A percentile compares a stretch with the other conserved stretches of the same genome.
These are phyloP conservation scores for Gossypium turneri DNA, from an alignment of 345 rosid species.

Conservation along the genomic window DNA sequence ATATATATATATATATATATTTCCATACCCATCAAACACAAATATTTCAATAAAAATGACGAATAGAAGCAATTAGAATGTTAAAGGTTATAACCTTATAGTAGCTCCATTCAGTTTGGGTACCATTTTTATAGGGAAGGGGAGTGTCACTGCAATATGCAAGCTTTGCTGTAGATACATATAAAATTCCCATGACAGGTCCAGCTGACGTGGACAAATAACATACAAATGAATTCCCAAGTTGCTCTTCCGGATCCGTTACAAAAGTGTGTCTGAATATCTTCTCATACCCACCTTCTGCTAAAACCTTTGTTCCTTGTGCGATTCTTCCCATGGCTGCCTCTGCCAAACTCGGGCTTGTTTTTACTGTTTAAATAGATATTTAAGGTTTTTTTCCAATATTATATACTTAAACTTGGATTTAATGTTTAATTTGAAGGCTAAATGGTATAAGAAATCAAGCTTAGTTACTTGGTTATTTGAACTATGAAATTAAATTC, in stretches of 20 bases:
- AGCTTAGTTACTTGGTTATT: too few species aligned
- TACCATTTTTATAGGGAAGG: constrained; percentile 36
- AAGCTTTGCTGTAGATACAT: constrained; percentile 60
- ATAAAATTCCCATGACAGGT: constrained; percentile 71
- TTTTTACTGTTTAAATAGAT: constrained; percentile 45
- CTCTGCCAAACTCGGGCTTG: constrained; percentile 69
- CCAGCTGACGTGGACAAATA: constrained; percentile 80
- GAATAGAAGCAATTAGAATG: not conserved
- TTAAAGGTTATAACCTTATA: constrained; percentile 44
- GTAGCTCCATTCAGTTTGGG: constrained; percentile 59
- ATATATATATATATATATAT: not conserved
- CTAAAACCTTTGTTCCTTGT: constrained; percentile 66
- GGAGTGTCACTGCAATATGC: constrained; percentile 71
- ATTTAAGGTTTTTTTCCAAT: not conserved
- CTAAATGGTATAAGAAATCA: too few species aligned
- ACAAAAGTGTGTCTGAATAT: constrained; percentile 63
- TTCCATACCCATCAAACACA: not conserved
- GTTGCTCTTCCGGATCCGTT: constrained; percentile 58
- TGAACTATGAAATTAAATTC: too few species aligned
- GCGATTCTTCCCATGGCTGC: constrained; percentile 85
- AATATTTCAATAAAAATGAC: not conserved
- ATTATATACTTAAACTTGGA: too few species aligned
- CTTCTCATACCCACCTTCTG: constrained; percentile 79
- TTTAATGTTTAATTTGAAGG: too few species aligned
- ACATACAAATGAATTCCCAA: constrained; percentile 60